These are phyloP conservation scores for Eimeria maxima DNA, from an alignment of 169 alveolate species.

Conservation along the genomic window DNA sequence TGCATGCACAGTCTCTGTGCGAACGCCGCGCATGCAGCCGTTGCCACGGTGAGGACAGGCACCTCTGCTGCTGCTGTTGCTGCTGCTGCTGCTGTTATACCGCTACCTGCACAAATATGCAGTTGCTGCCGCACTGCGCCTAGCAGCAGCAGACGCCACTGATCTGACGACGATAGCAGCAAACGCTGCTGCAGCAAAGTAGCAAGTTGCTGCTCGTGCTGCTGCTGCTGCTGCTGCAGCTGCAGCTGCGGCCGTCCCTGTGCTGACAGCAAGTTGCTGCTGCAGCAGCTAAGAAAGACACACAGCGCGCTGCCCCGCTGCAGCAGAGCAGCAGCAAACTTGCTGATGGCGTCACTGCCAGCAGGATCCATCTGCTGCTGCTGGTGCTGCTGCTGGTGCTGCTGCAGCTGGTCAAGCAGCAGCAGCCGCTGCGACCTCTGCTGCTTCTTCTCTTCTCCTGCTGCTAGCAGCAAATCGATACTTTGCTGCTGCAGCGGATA, in stretches of 20 bases:
- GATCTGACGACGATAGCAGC: slow-evolving; percentile 14
- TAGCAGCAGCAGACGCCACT: slow-evolving; percentile 68
- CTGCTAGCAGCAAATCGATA: slow-evolving; percentile 5
- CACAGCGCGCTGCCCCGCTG: slow-evolving; percentile 50
- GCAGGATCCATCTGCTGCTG: not conserved
- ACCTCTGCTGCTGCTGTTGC: slow-evolving; percentile 52
- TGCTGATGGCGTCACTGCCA: not conserved
- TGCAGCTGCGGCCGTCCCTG: slow-evolving; percentile 67
- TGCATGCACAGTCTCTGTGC: slow-evolving; percentile 3
- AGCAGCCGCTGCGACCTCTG: slow-evolving; percentile 68
- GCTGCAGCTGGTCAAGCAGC: slow-evolving; percentile 78
- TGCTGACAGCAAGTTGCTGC: slow-evolving; percentile 41
- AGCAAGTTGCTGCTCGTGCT: slow-evolving; percentile 31
- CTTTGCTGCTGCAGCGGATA: slow-evolving; percentile 40
- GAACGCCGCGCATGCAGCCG: slow-evolving; percentile 45
- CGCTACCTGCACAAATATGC: not conserved
- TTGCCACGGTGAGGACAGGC: not conserved
- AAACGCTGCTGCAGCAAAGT: slow-evolving; percentile 56
- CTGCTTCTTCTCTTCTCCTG: slow-evolving; percentile 51
- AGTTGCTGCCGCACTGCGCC: slow-evolving; percentile 74
- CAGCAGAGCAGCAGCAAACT: slow-evolving; percentile 32
- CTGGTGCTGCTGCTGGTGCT: slow-evolving; percentile 60
- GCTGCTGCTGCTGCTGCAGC: slow-evolving; percentile 75
- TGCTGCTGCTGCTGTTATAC: not conserved
- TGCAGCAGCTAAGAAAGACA: slow-evolving; percentile 49